Percentiles rank a stretch among this genome's conserved stretches.
These are phyloP conservation scores for Phytophthora hibernalis DNA, from an alignment of 352 stramenopile genomes.

Conservation along the genomic window DNA sequence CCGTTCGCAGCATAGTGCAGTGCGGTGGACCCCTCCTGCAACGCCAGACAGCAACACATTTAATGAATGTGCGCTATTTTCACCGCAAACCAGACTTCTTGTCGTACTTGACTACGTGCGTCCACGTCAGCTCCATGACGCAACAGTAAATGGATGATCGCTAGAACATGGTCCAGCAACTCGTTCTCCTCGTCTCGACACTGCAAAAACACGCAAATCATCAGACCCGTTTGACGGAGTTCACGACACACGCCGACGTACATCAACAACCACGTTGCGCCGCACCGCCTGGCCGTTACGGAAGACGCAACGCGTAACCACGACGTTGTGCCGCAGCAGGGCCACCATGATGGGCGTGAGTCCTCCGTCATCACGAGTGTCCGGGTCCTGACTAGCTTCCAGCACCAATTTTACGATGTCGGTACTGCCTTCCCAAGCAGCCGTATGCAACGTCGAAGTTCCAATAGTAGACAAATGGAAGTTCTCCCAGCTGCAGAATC, in stretches of 20 bases:
- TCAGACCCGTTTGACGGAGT: background rate
- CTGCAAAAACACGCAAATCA: constrained; percentile 15
- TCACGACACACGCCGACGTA: constrained; percentile 2
- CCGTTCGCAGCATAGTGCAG: constrained; percentile 27
- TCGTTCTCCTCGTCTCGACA: constrained; percentile 29
- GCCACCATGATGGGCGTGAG: constrained; percentile 39
- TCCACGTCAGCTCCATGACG: constrained; percentile 23
- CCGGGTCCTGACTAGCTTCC: constrained; percentile 28
- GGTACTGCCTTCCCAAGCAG: constrained; percentile 28
- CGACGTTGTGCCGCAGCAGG: constrained; percentile 33
- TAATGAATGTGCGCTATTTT: background rate
- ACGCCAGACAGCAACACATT: background rate
- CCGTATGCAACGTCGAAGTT: background rate
- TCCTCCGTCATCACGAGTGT: constrained; percentile 26
- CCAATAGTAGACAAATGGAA: background rate
- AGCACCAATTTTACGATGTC: constrained; percentile 27
- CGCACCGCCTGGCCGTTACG: constrained; percentile 21
- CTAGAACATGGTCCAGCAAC: constrained; percentile 5
- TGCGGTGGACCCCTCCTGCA: constrained; percentile 28
- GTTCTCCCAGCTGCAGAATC: background rate
- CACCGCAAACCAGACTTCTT: background rate
- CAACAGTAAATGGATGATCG: constrained; percentile 14
- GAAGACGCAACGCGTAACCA: constrained; percentile 41
- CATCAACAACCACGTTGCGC: constrained; percentile 33
- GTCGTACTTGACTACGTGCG: constrained; percentile 12